These are phyloP conservation scores for Sistotremastrum niveocremeum DNA, from an alignment of 768 basidiomycete species.

Conservation along the genomic window DNA sequence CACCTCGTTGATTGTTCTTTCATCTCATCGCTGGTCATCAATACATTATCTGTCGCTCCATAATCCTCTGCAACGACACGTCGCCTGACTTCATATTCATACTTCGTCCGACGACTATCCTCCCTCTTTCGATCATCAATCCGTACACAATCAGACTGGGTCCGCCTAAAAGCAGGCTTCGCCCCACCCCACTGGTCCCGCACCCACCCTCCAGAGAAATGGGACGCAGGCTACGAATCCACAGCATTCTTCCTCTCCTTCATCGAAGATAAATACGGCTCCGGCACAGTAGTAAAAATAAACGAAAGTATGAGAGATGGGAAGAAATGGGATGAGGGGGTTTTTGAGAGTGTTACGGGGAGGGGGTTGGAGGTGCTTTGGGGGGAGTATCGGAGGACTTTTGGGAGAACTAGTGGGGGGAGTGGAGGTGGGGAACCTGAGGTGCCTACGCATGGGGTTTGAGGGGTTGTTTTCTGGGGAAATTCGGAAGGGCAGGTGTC, in stretches of 20 bases:
- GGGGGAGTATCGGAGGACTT: slow-evolving; percentile 27
- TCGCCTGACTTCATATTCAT: no score
- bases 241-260: slow-evolving; percentile 46
- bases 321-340: slow-evolving; percentile 30
- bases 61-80: no score
- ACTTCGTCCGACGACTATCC: background rate
- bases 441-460: no score
- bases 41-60: no score
- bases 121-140: background rate
- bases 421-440: background rate
- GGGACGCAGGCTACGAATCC: slow-evolving; percentile 67
- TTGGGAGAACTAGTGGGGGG: background rate
- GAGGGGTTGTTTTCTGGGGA: no score
- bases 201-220: slow-evolving; percentile 27
- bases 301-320: slow-evolving; percentile 38
- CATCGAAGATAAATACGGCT: slow-evolving; percentile 35
- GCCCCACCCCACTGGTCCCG: slow-evolving; percentile 61
- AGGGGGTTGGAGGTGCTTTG: slow-evolving; percentile 42
- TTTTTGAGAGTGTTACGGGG: slow-evolving; percentile 44
- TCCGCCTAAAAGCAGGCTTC: slow-evolving; percentile 45
- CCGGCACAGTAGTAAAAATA: slow-evolving; percentile 41
- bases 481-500: no score
- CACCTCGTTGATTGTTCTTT: background rate
- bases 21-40: no score
- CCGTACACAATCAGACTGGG: slow-evolving; percentile 37